Conservation (phyloP, 1,284 basidiomycete genomes). For the Wallemia mellicola region DNA sequence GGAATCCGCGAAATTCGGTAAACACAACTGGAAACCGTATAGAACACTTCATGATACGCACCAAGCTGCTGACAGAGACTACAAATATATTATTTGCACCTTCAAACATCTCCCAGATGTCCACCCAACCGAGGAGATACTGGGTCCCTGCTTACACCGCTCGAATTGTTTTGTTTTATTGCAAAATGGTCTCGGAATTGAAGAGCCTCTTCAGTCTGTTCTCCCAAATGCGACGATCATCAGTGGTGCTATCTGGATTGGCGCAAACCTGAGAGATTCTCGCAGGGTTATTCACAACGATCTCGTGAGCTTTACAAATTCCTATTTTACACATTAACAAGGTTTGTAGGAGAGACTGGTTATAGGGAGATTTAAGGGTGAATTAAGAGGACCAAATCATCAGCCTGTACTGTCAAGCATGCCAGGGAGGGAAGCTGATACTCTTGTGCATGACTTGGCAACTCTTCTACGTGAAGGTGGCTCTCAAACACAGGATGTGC, state of each 20-base stretch:
- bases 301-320: not conserved
- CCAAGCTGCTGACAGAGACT: not conserved
- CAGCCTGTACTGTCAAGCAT: not conserved
- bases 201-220: slow-evolving; percentile 14
- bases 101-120: slow-evolving; percentile 18
- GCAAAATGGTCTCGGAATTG: slow-evolving; percentile 20
- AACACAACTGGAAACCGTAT: not conserved
- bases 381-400: not conserved
- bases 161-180: slow-evolving; percentile 15
- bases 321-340: not conserved
- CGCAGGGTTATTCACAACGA: not conserved
- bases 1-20: not conserved
- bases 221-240: slow-evolving; percentile 15
- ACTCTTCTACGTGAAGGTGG: slow-evolving; percentile 13
- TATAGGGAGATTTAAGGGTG: not conserved
- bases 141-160: slow-evolving; percentile 12
- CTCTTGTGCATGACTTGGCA: slow-evolving; percentile 8
- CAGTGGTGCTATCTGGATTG: slow-evolving; percentile 13
- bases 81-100: slow-evolving; percentile 17
- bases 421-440: not conserved
- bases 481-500: slow-evolving; percentile 17
- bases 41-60: not conserved
- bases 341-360: not conserved
- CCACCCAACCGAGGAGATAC: slow-evolving; percentile 15
- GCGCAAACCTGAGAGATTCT: not conserved